Base-by-base conservation (phyloP, 2,329 filamentous ascomycete species). In the Talaromyces sp. region DNA sequence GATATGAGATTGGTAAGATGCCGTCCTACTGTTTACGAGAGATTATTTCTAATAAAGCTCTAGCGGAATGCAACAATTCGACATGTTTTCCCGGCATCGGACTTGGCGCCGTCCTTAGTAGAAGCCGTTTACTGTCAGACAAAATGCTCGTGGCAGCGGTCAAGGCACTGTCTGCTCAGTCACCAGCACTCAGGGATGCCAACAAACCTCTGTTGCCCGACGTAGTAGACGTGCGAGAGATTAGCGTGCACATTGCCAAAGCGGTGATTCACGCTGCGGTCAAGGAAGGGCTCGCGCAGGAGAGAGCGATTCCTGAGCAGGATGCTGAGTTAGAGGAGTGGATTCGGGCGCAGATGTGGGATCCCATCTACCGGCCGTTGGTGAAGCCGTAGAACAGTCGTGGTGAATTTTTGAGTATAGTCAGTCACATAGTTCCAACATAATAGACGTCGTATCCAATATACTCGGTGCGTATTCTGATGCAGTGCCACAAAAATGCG, bases 31-130 rank as follows among this genome's bases (percentile, higher is more conserved):
- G 2, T 16, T 52, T 6, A 31, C 12, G 14, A 52, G 30, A 52
- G 9, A 16, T 14, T 28, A 4, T n/a, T 5, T 18, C 23, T 52
- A 10, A 52, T 31, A 7, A 31, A 30, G 75, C 81, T 31, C 71
- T 83, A 70, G 91, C 91, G 28, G 92, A 96, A 75, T 96, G 92
- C 78, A 96, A 96, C 78, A 96, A 96, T 76, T 89, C 87, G 0
- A 90, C 90, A 36, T 89, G 89, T 16, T 96, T 96, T 74, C 92
- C 92, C 0, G 91, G 91, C 0, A 94, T 96, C 62, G 92, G 91
- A 0, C 86, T 96, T 0, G 92, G 91, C 10, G 85, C 85, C 7
- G 85, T 96, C 0, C 83, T 96, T 1, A 87, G 83, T 30, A 86
- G 90, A 14, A 82, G 89, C 2, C 82, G 79, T 12, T 81, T 87